phyloP scores from a whole-genome alignment of 306 rosid genomes.

The Alnus glutinosa region DNA sequence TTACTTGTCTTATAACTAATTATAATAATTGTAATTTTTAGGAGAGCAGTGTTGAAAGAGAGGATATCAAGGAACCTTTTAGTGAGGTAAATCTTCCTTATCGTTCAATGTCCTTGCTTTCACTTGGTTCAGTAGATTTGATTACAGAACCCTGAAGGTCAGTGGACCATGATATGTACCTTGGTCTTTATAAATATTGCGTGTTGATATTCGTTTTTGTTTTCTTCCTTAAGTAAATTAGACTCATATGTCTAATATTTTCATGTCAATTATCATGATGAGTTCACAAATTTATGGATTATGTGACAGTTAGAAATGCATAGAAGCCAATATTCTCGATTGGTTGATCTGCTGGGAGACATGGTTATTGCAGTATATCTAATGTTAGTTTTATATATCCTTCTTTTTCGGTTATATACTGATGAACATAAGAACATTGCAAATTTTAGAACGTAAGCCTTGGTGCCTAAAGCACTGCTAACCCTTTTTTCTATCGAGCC shows the following conservation, averaged over 20 bases:
- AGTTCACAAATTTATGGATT: neutral
- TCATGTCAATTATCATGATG: neutral
- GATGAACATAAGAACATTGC: neutral
- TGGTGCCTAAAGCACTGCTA: neutral
- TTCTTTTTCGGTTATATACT: neutral
- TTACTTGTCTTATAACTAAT: slow-evolving; percentile 25
- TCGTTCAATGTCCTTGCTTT: slow-evolving; percentile 19
- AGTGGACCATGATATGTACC: neutral
- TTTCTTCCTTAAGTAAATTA: neutral
- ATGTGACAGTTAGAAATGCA: neutral
- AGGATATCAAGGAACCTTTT: slow-evolving; percentile 92
- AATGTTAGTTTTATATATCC: neutral
- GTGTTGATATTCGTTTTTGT: neutral
- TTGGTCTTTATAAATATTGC: neutral
- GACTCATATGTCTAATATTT: neutral
- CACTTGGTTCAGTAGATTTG: slow-evolving; percentile 15
- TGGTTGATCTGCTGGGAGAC: neutral
- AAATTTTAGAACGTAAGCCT: neutral
- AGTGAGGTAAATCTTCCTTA: slow-evolving; percentile 64
- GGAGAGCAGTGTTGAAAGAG: slow-evolving; percentile 97
- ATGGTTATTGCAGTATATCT: neutral
- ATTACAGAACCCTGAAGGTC: slow-evolving; percentile 7
- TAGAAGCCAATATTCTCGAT: neutral
- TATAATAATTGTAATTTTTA: slow-evolving; percentile 30
- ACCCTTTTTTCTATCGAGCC: neutral